Evolutionary conservation across 345 rosid genomes (phyloP).

Genomic region (Geranium brycei): DNA sequence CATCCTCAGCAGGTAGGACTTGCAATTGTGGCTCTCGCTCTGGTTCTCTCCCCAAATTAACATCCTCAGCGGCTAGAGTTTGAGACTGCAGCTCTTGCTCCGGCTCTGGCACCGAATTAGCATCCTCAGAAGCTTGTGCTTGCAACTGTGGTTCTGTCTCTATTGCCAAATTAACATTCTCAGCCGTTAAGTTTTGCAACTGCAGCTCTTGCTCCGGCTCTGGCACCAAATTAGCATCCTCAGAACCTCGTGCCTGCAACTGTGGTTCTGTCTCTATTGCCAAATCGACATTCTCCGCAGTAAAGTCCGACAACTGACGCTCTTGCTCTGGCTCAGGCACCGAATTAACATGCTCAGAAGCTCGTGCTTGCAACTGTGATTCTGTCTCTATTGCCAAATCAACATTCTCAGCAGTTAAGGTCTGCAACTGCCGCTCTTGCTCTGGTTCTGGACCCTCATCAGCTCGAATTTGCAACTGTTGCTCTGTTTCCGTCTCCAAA

Average conservation of each 20-base stretch:
- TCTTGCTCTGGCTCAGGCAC: no score
- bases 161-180: constrained; percentile 1
- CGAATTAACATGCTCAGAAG: no score
- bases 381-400: background rate
- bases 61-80: background rate
- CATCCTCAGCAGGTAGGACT: background rate
- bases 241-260: constrained; percentile 20
- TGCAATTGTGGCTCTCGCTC: background rate
- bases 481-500: constrained; percentile 4
- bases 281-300: no score
- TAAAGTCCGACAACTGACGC: no score
- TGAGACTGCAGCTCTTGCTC: background rate
- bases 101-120: background rate
- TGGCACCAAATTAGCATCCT: constrained; percentile 17
- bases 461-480: constrained; percentile 17
- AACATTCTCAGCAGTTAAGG: background rate
- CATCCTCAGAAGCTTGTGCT: no score
- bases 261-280: constrained; percentile 9
- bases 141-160: no score
- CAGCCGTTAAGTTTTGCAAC: background rate
- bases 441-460: constrained; percentile 15
- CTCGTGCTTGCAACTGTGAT: no score
- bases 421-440: background rate
- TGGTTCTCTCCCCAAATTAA: background rate
- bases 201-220: background rate